These are phyloP conservation scores for Jatropha podagrica DNA, from an alignment of 441 rosid species.

Conservation along the genomic window DNA sequence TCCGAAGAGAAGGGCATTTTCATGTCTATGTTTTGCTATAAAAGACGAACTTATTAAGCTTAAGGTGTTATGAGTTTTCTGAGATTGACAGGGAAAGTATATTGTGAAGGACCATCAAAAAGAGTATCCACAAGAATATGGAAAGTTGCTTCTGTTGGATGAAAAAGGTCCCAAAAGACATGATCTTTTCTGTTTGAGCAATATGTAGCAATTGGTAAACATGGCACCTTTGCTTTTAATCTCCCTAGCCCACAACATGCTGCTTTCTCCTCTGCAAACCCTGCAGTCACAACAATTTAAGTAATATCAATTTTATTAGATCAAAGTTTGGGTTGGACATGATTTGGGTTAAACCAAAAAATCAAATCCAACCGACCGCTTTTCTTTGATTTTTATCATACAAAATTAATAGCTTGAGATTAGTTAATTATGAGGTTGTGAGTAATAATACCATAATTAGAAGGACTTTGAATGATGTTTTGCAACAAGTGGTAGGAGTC, in stretches of 20 bases:
- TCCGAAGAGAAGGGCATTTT: too few species aligned
- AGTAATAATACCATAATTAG: conserved; percentile 25
- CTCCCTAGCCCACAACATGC: conserved; percentile 49
- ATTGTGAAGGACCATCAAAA: conserved; percentile 34
- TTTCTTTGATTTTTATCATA: too few species aligned
- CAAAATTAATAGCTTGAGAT: not conserved
- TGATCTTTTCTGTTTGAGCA: conserved; percentile 39
- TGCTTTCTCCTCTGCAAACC: conserved; percentile 39
- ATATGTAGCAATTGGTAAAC: conserved; percentile 31
- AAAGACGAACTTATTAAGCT: too few species aligned
- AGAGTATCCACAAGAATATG: conserved; percentile 27
- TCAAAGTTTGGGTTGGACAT: too few species aligned
- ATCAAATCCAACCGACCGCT: too few species aligned
- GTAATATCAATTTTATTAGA: too few species aligned
- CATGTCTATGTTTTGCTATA: too few species aligned
- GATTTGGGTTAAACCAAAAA: too few species aligned
- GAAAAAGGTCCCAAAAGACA: conserved; percentile 42
- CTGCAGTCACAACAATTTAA: conserved; percentile 13
- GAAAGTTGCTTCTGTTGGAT: conserved; percentile 39
- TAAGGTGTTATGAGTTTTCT: conserved; percentile 23
- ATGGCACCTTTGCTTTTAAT: conserved; percentile 33
- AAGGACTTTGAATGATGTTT: conserved; percentile 30
- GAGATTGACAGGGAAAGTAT: conserved; percentile 31
- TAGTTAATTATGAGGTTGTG: not conserved
- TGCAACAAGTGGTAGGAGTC: conserved; percentile 25